Base-by-base conservation (phyloP, 495 filamentous ascomycete genomes). In the Tuber aestivum region DNA sequence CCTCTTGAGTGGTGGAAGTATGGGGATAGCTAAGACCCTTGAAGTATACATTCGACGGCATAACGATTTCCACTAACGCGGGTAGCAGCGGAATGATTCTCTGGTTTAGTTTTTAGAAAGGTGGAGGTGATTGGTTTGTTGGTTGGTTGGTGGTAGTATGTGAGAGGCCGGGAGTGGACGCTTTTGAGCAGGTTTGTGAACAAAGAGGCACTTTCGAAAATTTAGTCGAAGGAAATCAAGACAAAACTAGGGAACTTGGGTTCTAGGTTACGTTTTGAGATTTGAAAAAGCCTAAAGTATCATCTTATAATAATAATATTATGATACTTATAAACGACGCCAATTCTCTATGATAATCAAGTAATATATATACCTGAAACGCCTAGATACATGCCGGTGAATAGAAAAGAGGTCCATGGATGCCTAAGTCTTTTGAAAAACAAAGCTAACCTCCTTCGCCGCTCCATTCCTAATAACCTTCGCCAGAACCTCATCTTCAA, bases 401-500 rank as follows among this genome's bases (percentile, higher is more conserved):
- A 65, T 35, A 65, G 35, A 32, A 32, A 32, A 32, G n/a, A 35
- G 50, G 50, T 4, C n/a, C 35, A 35, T 65, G 14, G 32, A 35
- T 35, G 27, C 35, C 56, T 73, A 73, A 7, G 84, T 86, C 82
- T 93, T 94, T 72, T 90, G 88, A 82, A 94, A 92, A 18, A 93
- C 85, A 83, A 89, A 94, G 10, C 87, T 86, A 70, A 94, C 75
- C 78, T 82, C 80, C 48, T 75, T 78, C 72, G 72, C 74, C 70
- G 72, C 77, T 3, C 75, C 89, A 72, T 89, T 86, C 75, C 85
- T 87, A 35, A 94, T 82, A 44, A 92, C 83, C 23, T 86, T 85
- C 9, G 89, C 84, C 35, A 94, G 84, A 0, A 91, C 86, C 74
- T 89, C 86, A 80, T 94, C 92, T 75, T 90, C 88, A 42, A 91